phyloP scores from a whole-genome alignment of 805 yeast species.

The Cyberlindnera saturnus region DNA sequence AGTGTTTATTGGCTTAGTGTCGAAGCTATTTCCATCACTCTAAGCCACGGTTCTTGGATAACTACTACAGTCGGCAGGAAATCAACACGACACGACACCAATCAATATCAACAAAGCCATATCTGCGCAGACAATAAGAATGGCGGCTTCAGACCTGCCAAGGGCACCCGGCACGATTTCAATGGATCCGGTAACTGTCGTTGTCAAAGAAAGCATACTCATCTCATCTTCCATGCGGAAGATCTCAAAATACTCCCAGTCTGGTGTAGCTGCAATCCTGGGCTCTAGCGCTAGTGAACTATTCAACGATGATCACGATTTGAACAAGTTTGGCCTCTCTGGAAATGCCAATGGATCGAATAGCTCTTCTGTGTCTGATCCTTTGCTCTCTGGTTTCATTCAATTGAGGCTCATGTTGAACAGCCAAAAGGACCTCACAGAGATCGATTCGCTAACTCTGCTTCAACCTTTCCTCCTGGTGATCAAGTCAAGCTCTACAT shows the following conservation, averaged over 20 bases:
- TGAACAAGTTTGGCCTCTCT: conserved; percentile 23
- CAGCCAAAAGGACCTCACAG: conserved; percentile 43
- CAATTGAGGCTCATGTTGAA: conserved; percentile 69
- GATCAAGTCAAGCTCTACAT: conserved; percentile 75
- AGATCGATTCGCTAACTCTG: conserved; percentile 65
- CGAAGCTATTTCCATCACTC: no score
- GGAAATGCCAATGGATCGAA: conserved; percentile 10
- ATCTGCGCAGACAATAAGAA: no score
- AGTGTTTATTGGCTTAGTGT: no score
- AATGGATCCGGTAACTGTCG: conserved; percentile 73
- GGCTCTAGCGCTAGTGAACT: conserved; percentile 53
- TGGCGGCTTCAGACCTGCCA: background rate
- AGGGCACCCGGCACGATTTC: conserved; percentile 24
- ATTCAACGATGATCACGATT: conserved; percentile 39
- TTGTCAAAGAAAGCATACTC: conserved; percentile 82
- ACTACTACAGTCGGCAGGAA: no score
- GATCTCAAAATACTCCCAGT: conserved; percentile 66
- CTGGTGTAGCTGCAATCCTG: conserved; percentile 80
- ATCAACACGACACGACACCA: no score
- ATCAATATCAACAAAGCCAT: no score
- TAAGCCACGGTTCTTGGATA: background rate
- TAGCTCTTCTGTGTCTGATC: conserved; percentile 35
- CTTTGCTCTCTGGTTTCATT: conserved; percentile 71
- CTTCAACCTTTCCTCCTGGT: conserved; percentile 83
- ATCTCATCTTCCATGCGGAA: conserved; percentile 88